Evolutionary conservation across 495 filamentous ascomycete species (phyloP).

Genomic region (Penicillium nucicola): DNA sequence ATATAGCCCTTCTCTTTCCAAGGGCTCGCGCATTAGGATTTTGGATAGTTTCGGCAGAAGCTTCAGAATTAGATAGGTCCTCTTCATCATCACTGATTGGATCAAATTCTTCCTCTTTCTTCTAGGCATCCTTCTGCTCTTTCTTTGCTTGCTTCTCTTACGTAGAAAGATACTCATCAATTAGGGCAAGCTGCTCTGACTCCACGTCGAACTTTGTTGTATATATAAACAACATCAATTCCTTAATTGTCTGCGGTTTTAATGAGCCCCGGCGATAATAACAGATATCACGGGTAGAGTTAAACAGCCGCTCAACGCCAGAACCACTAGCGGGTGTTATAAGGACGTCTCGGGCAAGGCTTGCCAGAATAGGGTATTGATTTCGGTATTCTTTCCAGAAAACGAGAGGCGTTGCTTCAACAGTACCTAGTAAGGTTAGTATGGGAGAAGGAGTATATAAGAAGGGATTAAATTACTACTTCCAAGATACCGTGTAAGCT

Average conservation of each 20-base stretch:
- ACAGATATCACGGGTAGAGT: slow-evolving; percentile 3
- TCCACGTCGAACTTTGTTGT: slow-evolving; percentile 1
- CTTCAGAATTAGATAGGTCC: too few species aligned
- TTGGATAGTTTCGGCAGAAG: background rate
- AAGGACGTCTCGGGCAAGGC: background rate
- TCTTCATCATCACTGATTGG: too few species aligned
- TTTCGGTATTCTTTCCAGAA: background rate
- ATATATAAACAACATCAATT: slow-evolving; percentile 2
- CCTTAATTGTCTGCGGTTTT: background rate
- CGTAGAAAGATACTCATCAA: too few species aligned
- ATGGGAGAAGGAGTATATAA: background rate
- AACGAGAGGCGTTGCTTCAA: background rate
- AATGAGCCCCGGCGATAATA: background rate
- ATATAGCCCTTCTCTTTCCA: too few species aligned
- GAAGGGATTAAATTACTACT: background rate
- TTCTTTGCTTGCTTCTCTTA: too few species aligned
- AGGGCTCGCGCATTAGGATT: too few species aligned
- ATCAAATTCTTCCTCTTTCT: too few species aligned
- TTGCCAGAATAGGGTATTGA: background rate
- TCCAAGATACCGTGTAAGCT: background rate
- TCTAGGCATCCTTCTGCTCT: too few species aligned
- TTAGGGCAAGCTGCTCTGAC: background rate
- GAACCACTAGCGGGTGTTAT: background rate
- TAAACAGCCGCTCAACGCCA: slow-evolving; percentile 5
- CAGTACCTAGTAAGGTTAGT: background rate